phyloP scores from a whole-genome alignment of 2,329 filamentous ascomycete species.

The Aspergillus novoparasiticus region DNA sequence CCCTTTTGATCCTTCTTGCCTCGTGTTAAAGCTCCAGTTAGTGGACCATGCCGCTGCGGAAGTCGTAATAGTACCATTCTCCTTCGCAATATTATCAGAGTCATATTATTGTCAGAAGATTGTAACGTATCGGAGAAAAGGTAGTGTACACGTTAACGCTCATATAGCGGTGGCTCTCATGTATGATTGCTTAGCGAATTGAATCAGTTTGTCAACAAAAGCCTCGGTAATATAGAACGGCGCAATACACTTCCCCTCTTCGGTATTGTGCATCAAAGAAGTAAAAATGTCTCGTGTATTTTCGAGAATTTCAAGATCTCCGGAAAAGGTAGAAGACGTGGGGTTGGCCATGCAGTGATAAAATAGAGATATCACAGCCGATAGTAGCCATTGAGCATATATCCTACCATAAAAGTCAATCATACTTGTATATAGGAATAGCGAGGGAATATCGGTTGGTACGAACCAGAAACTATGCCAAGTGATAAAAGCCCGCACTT shows the following conservation, averaged over 20 bases:
- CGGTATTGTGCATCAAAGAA: not conserved
- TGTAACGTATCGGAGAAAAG: not conserved
- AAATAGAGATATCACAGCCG: slow-evolving; percentile 19
- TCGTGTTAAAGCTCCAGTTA: not conserved
- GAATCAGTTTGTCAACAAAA: slow-evolving; percentile 8
- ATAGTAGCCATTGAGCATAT: slow-evolving; percentile 26
- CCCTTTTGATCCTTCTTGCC: not conserved
- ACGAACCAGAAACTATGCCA: slow-evolving; percentile 26
- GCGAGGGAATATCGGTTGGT: not conserved
- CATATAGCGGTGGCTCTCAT: not conserved
- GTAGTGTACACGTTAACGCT: not conserved
- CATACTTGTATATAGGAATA: not conserved
- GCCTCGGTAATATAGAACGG: slow-evolving; percentile 20
- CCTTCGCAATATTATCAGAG: not conserved
- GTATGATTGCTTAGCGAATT: not conserved
- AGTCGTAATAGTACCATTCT: not conserved
- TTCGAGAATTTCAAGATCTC: slow-evolving; percentile 22
- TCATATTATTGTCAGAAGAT: not conserved
- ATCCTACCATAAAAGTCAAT: slow-evolving; percentile 14
- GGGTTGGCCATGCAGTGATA: slow-evolving; percentile 18
- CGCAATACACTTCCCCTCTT: slow-evolving; percentile 9
- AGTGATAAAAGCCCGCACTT: slow-evolving; percentile 20
- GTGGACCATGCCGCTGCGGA: not conserved
- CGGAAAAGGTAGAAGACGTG: slow-evolving; percentile 9
- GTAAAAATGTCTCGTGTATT: slow-evolving; percentile 6